Base-by-base conservation (phyloP, 75 land plant genomes). In the Cunninghamia lanceolata region DNA sequence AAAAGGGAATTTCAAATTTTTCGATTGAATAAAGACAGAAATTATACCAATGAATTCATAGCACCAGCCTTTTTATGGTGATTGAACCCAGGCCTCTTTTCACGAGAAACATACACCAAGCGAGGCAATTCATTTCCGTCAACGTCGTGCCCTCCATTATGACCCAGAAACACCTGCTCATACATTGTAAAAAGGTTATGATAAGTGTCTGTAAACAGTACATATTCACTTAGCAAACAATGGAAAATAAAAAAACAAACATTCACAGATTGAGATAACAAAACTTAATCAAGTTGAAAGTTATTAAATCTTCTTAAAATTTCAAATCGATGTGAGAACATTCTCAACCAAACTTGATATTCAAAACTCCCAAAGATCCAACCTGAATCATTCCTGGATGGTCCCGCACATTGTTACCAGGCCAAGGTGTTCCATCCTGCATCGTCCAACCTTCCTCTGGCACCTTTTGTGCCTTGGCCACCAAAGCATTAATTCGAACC, bases 11-110 rank as follows among this genome's bases (percentile, higher is more conserved):
- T 78, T 79, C 82, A 43, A 21, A 79, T 42, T 78, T 79, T 47
- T 14, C 32, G 11, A 45, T 45, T n/a, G 35, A 82, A 86, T n/a
- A 81, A 79, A 54, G n/a, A 84, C 6, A 73, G 43, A 42, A 34
- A 38, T 17, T 15, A 25, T 91, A 96, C 97, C 93, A 96, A 80
- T 87, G 97, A 82, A 87, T 96, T 96, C 97, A 96, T 95, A 70
- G 97, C 97, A 16, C 97, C 97, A 82, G 97, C 97, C 82, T 95
- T 95, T 84, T 95, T 96, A 81, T 96, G 95, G 86, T 96, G 96
- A 81, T 94, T 89, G 84, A 91, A 96, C 28, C 96, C 96, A 52
- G 97, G 97, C 59, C 96, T 88, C 86, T 96, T 96, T 84, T 96
- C 97, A 87, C 97, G 93, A 87, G 96, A 96, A 56, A 96, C 96